These are phyloP conservation scores for Blastocystis sp. DNA, from an alignment of 352 stramenopile genomes.

Conservation along the genomic window DNA sequence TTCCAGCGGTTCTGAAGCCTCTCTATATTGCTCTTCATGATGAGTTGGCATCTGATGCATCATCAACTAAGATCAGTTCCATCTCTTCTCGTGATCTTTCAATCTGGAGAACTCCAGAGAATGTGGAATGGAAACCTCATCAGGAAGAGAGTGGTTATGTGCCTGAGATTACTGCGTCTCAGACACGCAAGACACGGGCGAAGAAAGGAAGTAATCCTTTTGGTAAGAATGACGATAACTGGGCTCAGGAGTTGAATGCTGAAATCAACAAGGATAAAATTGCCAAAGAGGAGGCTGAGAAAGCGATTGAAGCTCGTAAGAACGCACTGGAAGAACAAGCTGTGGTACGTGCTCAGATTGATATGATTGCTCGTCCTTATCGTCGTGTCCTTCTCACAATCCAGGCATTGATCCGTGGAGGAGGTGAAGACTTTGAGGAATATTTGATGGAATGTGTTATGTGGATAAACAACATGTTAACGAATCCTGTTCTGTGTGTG, in stretches of 20 bases:
- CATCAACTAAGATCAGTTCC: neutral
- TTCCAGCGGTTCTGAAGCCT: neutral
- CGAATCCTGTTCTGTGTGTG: constrained; percentile 9
- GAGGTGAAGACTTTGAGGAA: neutral
- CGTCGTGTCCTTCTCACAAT: neutral
- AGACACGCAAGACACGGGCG: neutral
- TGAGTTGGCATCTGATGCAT: neutral
- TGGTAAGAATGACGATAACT: constrained; percentile 28
- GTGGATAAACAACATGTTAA: neutral
- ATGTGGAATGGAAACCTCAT: constrained; percentile 47
- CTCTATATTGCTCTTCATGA: neutral
- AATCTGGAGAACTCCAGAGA: constrained; percentile 39
- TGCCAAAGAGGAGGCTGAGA: constrained; percentile 50
- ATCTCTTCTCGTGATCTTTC: neutral
- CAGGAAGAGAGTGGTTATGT: constrained; percentile 30
- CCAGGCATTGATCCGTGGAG: neutral
- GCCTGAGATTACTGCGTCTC: neutral
- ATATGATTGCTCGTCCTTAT: neutral
- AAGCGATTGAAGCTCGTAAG: constrained; percentile 33
- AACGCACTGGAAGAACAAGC: constrained; percentile 28
- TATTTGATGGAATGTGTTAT: constrained; percentile 6
- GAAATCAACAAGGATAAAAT: constrained; percentile 62
- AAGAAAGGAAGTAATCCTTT: neutral
- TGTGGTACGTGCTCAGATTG: neutral
- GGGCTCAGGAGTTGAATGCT: constrained; percentile 24